Evolutionary conservation across 805 yeast genomes (phyloP).

Genomic region (Zygoascus ofunaensis): DNA sequence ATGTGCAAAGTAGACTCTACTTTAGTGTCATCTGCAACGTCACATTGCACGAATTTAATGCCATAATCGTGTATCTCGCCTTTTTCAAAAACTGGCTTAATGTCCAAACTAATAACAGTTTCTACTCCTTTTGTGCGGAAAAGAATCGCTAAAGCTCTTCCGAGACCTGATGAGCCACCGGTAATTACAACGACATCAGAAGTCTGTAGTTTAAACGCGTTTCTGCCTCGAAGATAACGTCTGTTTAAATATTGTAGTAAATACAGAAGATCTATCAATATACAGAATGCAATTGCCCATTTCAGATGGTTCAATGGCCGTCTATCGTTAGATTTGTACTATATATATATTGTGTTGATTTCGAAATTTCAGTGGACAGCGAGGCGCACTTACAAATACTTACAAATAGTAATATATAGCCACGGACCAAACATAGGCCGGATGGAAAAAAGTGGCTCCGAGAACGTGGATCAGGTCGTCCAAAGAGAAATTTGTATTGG

Average conservation of each 20-base stretch:
- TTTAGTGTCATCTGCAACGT: constrained; percentile 47
- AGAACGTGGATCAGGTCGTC: constrained; percentile 9
- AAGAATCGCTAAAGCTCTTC: constrained; percentile 48
- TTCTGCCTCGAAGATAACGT: neutral
- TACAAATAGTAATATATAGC: constrained; percentile 6
- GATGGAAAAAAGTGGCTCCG: constrained; percentile 9
- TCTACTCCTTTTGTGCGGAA: constrained; percentile 30
- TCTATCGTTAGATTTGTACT: neutral
- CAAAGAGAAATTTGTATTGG: neutral
- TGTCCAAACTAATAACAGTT: constrained; percentile 58
- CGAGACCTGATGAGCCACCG: constrained; percentile 80
- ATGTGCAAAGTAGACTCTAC: constrained; percentile 34
- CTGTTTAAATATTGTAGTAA: constrained; percentile 3
- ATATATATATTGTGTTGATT: too few species aligned
- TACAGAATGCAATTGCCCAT: constrained; percentile 2
- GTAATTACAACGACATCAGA: constrained; percentile 63
- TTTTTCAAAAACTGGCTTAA: constrained; percentile 34
- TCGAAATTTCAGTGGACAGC: too few species aligned
- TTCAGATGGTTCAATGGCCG: neutral
- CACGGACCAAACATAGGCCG: constrained; percentile 9
- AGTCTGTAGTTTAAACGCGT: constrained; percentile 2
- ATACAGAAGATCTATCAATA: constrained; percentile 7
- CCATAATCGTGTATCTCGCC: constrained; percentile 26
- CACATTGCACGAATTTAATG: constrained; percentile 47
- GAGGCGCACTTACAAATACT: neutral